Base-by-base conservation (phyloP, 192 early-diverging fungal species). In the Coemansia sp. region DNA sequence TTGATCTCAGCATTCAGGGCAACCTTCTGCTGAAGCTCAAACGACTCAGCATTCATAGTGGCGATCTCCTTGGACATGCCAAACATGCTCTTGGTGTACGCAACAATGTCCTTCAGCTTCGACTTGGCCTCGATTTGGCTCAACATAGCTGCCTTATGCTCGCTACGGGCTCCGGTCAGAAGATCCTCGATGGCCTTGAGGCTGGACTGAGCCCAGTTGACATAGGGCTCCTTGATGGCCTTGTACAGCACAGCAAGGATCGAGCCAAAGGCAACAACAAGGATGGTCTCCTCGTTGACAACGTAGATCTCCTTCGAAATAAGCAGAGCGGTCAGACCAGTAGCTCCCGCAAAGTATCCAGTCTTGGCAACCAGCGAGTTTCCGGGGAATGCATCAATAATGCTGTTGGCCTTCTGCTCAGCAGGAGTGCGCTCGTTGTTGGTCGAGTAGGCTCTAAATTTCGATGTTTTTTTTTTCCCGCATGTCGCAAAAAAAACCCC, bases 221-320 rank as follows among this genome's bases (percentile, higher is more conserved):
- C 86, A 74, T 90, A 91, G 54, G 92, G 91, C 81, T 97, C 90
- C 78, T 91, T 92, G 58, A 89, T 85, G 48, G 80, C 84, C 72
- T 86, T 85, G 86, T 91, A 92, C 71, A 94, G 85, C 52, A 93
- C 79, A 45, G 86, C 84, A 38, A 91, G 86, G 36, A 96, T 89
- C 75, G 89, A 91, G 64, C 88, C 88, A 72, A 94, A 90, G 38
- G 90, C 85, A 36, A 90, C 70, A 56, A 95, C 74, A 58, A 96
- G 89, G 52, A 97, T 84, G 48, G 94, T 87, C 77, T 99, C 95
- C 76, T 92, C 93, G 80, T 97, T 96, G 64, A 97, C 75, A 57
- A 97, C 87, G 84, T 96, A 99, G 80, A 99, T 93, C 85, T 99
- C 96, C 90, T 99, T 96, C 61, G 94, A 93, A 72, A 99, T 89